Conservation (phyloP, 441 rosid genomes). For the Syzygium malaccense region DNA sequence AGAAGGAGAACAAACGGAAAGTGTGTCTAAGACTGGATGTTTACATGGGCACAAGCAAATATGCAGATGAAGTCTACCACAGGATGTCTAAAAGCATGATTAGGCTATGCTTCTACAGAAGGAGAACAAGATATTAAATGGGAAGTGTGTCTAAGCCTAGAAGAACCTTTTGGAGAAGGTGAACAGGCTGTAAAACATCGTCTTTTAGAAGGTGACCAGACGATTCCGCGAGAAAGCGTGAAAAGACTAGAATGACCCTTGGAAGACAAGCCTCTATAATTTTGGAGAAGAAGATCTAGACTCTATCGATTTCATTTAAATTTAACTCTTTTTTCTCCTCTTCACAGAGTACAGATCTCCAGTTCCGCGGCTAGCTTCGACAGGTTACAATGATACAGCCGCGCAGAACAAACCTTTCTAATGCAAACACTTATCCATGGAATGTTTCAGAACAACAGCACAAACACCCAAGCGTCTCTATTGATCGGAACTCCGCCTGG, state of each 20-base stretch:
- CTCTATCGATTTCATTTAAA: neutral
- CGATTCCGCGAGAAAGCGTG: neutral
- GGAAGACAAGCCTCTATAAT: neutral
- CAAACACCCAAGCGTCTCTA: neutral
- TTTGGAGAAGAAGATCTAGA: neutral
- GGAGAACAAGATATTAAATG: neutral
- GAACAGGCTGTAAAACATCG: neutral
- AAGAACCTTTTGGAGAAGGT: neutral
- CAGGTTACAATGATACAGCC: neutral
- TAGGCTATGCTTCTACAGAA: neutral
- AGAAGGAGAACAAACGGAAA: neutral
- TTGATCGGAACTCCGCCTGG: neutral
- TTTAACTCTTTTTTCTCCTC: neutral
- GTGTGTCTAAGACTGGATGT: neutral
- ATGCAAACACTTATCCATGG: neutral
- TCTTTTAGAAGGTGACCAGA: neutral
- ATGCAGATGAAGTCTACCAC: neutral
- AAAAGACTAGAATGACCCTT: neutral
- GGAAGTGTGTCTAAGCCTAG: neutral
- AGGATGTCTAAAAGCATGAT: neutral
- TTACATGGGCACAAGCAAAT: neutral
- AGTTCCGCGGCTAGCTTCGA: fast-evolving
- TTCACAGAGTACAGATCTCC: neutral
- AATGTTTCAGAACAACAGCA: neutral
- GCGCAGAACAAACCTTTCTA: fast-evolving